Conservation (phyloP, 2,329 filamentous ascomycete genomes). For the Sporothrix pseudoabietina region DNA sequence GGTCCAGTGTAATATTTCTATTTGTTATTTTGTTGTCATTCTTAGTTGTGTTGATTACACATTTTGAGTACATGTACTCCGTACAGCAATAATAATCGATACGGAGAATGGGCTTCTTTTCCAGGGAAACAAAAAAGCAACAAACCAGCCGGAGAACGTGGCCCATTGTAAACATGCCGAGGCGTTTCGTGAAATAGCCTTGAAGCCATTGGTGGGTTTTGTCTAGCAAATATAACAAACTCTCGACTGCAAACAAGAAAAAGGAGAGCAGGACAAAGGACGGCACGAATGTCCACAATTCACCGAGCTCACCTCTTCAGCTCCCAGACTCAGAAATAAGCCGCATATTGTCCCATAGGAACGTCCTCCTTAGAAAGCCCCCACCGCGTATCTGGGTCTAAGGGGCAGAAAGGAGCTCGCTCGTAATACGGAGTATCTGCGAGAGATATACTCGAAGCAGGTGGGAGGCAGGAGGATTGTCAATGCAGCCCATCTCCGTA, state of each 20-base stretch:
- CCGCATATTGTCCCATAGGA: background rate
- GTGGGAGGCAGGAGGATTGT: background rate
- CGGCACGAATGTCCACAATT: background rate
- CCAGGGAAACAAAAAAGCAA: background rate
- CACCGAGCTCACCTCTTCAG: background rate
- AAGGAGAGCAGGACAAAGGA: background rate
- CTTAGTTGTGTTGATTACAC: too few relatives aligned
- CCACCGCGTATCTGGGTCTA: conserved; percentile 8
- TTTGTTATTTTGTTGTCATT: too few relatives aligned
- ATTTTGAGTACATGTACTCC: too few relatives aligned
- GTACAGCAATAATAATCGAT: too few relatives aligned
- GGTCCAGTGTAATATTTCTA: too few relatives aligned
- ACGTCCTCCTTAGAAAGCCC: background rate
- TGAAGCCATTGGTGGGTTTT: background rate
- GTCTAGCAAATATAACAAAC: background rate
- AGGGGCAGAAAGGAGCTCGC: background rate
- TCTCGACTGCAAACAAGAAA: background rate
- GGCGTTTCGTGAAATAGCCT: background rate
- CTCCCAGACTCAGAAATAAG: background rate
- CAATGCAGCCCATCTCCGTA: conserved; percentile 16
- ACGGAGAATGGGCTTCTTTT: background rate
- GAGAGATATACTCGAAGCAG: background rate
- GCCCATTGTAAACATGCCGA: background rate
- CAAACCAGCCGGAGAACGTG: background rate
- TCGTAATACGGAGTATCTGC: too few relatives aligned